phyloP scores from a whole-genome alignment of 441 rosid species.

The Erodium trifolium region DNA sequence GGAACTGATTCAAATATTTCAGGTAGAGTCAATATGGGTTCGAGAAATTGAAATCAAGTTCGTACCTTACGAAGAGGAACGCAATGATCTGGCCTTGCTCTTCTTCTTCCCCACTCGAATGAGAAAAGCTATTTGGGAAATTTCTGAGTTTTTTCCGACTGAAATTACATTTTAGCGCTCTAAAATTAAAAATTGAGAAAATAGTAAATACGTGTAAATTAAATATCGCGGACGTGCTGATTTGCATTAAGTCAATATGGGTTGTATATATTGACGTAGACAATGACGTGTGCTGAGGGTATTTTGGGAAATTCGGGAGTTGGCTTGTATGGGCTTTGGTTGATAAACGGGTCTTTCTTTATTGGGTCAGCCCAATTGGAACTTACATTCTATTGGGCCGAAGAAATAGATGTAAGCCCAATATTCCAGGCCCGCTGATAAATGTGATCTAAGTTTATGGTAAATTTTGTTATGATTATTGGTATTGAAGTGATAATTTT shows the following conservation, averaged over 20 bases:
- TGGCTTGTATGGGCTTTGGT: background rate
- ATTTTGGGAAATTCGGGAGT: background rate
- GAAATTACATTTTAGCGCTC: background rate
- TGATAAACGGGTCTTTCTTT: background rate
- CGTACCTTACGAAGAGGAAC: background rate
- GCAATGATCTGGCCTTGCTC: background rate
- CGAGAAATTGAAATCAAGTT: background rate
- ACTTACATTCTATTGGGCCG: no score
- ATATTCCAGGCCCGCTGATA: no score
- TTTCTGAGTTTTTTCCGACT: no score
- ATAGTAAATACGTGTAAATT: background rate
- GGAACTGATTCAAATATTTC: background rate
- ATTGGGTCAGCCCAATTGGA: no score
- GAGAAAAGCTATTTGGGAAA: background rate
- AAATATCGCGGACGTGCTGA: background rate
- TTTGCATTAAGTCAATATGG: no score
- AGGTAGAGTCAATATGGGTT: background rate
- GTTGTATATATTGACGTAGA: background rate
- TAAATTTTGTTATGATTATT: no score
- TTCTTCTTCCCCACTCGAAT: background rate
- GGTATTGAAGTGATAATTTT: no score
- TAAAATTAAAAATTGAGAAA: background rate
- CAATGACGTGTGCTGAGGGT: background rate
- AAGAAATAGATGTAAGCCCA: no score
- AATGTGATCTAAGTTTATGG: no score